phyloP scores from a whole-genome alignment of 768 basidiomycete species.

The Chiua virens region DNA sequence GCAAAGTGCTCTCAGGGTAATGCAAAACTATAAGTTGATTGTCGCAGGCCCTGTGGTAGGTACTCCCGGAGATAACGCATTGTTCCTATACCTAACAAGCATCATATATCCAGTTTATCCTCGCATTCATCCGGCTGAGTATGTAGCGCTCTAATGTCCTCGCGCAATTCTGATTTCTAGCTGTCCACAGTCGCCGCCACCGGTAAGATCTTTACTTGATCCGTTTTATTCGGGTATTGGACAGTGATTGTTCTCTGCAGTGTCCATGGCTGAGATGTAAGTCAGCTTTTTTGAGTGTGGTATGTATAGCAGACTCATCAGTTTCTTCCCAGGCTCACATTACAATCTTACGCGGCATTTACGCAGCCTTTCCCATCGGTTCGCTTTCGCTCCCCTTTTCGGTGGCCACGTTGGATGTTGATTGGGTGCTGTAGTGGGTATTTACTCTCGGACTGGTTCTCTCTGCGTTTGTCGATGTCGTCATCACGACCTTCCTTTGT shows the following conservation, averaged over 20 bases:
- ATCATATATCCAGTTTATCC: too few species aligned
- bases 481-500: conserved; percentile 44
- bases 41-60: conserved; percentile 20
- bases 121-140: conserved; percentile 20
- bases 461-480: conserved; percentile 45
- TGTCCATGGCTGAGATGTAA: conserved; percentile 24
- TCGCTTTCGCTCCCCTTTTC: neutral
- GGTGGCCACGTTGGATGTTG: neutral
- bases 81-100: neutral
- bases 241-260: conserved; percentile 7
- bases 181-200: conserved; percentile 17
- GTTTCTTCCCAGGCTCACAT: conserved; percentile 10
- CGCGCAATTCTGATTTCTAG: neutral
- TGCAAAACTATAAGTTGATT: neutral
- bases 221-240: neutral
- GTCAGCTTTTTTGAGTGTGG: neutral
- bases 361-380: conserved; percentile 8
- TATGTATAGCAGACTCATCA: neutral
- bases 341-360: conserved; percentile 9
- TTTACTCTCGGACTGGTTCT: conserved; percentile 48
- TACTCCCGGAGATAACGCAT: neutral
- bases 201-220: conserved; percentile 4
- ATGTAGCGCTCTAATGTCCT: neutral
- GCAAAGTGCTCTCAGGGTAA: neutral
- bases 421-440: conserved; percentile 34